phyloP scores from a whole-genome alignment of 75 land plant species.

The Sequoia sempervirens region DNA sequence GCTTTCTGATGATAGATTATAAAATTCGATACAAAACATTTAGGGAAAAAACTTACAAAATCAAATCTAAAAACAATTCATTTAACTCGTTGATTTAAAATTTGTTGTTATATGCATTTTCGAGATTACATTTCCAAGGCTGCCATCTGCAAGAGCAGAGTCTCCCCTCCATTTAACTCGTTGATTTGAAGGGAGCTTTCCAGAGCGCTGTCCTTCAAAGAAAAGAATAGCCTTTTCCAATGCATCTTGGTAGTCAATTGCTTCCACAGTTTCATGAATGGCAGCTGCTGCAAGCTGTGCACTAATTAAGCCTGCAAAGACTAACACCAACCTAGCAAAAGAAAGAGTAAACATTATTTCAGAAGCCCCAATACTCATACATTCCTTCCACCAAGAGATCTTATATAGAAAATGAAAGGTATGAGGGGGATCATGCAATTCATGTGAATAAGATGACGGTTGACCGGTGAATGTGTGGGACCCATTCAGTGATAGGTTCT shows the following conservation, averaged over 20 bases:
- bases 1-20: too few relatives aligned
- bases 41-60: too few relatives aligned
- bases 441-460: neutral
- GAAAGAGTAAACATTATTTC: neutral
- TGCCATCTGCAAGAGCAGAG: constrained; percentile 34
- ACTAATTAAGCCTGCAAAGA: neutral
- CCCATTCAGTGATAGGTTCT: neutral
- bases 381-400: neutral
- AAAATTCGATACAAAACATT: too few relatives aligned
- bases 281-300: neutral
- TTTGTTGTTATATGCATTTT: neutral
- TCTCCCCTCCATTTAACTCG: constrained; percentile 36
- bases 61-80: too few relatives aligned
- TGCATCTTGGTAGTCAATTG: constrained; percentile 24
- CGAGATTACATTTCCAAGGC: neutral
- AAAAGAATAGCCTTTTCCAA: constrained; percentile 22
- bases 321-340: neutral
- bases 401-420: neutral
- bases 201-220: constrained; percentile 45
- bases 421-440: neutral
- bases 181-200: constrained; percentile 29
- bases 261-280: neutral
- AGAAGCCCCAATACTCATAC: too few relatives aligned
- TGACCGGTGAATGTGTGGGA: neutral
- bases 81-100: neutral